phyloP scores from a whole-genome alignment of 495 filamentous ascomycete genomes.

The Lichenothelia convexa region DNA sequence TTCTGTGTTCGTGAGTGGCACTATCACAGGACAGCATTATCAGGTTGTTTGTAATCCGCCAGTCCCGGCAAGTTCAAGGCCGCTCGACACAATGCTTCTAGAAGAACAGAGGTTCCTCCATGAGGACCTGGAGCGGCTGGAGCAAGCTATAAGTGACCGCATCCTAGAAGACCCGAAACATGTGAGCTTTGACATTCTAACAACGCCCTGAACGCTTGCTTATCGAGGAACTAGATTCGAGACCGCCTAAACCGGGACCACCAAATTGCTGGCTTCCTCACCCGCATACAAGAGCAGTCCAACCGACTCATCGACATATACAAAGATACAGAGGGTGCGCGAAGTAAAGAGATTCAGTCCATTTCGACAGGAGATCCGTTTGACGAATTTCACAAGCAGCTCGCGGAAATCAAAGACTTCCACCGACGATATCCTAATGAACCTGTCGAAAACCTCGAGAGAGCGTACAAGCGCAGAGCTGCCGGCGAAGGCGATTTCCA shows the following conservation, averaged over 20 bases:
- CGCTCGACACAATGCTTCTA: constrained; percentile 47
- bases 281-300: constrained; percentile 72
- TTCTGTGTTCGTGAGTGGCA: no score
- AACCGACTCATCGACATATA: constrained; percentile 66
- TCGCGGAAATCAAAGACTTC: constrained; percentile 63
- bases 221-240: constrained; percentile 39
- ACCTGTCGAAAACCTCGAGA: constrained; percentile 85
- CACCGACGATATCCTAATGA: constrained; percentile 86
- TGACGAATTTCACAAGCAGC: constrained; percentile 78
- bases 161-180: constrained; percentile 73
- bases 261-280: constrained; percentile 70
- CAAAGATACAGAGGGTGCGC: constrained; percentile 51
- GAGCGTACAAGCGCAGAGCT: constrained; percentile 63
- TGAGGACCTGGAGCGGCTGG: constrained; percentile 86
- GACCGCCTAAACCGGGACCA: constrained; percentile 77
- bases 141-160: constrained; percentile 83
- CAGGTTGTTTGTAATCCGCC: no score
- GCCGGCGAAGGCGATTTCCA: constrained; percentile 42
- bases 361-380: constrained; percentile 79
- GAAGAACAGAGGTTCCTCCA: constrained; percentile 87
- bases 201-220: constrained; percentile 17
- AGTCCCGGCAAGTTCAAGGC: no score
- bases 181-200: constrained; percentile 34
- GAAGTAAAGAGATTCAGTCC: constrained; percentile 60
- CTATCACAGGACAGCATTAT: no score